Base-by-base conservation (phyloP, 345 rosid species). In the Bruguiera sexangula region DNA sequence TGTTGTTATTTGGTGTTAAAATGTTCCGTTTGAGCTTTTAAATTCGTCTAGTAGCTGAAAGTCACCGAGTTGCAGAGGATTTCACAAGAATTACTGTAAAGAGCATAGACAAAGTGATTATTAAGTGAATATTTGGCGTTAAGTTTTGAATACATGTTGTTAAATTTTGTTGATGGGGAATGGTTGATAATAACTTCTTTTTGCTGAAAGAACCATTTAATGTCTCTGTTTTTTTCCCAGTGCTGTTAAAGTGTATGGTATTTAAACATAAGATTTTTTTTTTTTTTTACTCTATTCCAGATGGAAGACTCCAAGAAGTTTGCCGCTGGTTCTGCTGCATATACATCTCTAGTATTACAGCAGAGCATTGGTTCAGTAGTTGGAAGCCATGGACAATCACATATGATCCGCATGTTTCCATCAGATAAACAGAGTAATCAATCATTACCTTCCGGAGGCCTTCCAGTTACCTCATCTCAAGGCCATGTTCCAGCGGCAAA, bases 261-360 rank as follows among this genome's bases (percentile, higher is more conserved):
- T 30, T 32, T 24, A 11, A 57, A 1, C 13, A 55, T 50, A 22
- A 65, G 8, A 7, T 6, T 1, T 6, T 6, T 34, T 34, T 34
- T 34, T 18, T 63, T 60, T 57, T 76, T 73, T 3, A 26, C 79
- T 65, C 60, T 69, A 68, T 18, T 67, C 69, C 76, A 92, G 99
- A 89, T 89, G 88, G 96, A 88, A 85, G 97, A 87, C 55, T 73
- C 88, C 56, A 86, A 79, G 66, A 82, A 81, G 77, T 75, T 78
- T 26, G 37, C 72, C 32, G 62, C 85, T 19, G 37, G 2, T 34
- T 34, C 37, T 34, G 37, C 37, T 34, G 37, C 8, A 34, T 34
- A 7, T 34, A 8, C 9, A 8, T 34, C 37, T 34, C 37, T 7
- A 34, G 78, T 85, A 70, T 58, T 77, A 48, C 93, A 84, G 71